Conservation (phyloP, 1,139 yeast species). For the Saccharomyces hybrid region DNA sequence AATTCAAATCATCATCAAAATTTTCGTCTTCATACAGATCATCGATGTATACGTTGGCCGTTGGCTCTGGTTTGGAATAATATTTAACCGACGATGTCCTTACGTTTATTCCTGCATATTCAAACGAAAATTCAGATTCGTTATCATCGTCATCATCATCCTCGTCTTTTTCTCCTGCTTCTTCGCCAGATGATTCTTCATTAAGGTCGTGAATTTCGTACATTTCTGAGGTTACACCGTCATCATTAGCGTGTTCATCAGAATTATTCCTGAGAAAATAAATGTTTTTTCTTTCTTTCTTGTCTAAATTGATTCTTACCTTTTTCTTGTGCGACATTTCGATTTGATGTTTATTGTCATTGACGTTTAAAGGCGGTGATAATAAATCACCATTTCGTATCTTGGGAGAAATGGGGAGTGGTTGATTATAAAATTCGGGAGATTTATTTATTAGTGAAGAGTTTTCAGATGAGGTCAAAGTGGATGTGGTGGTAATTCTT, state of each 20-base stretch:
- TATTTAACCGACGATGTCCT: constrained; percentile 57
- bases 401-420: background rate
- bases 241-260: background rate
- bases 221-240: background rate
- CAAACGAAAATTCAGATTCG: constrained; percentile 52
- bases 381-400: background rate
- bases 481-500: background rate
- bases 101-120: constrained; percentile 45
- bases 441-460: background rate
- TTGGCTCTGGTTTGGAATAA: constrained; percentile 34
- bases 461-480: background rate
- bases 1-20: constrained; percentile 44
- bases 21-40: constrained; percentile 44
- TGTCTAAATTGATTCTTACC: background rate
- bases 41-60: constrained; percentile 31
- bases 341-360: background rate
- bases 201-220: background rate
- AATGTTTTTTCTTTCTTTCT: constrained; percentile 1
- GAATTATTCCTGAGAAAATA: background rate
- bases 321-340: background rate
- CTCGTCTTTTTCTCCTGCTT: constrained; percentile 6
- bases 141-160: constrained; percentile 23
- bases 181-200: constrained; percentile 3
- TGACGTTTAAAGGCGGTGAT: background rate
- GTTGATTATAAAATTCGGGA: background rate